Base-by-base conservation (phyloP, 495 filamentous ascomycete genomes). In the Aspergillus leporis region DNA sequence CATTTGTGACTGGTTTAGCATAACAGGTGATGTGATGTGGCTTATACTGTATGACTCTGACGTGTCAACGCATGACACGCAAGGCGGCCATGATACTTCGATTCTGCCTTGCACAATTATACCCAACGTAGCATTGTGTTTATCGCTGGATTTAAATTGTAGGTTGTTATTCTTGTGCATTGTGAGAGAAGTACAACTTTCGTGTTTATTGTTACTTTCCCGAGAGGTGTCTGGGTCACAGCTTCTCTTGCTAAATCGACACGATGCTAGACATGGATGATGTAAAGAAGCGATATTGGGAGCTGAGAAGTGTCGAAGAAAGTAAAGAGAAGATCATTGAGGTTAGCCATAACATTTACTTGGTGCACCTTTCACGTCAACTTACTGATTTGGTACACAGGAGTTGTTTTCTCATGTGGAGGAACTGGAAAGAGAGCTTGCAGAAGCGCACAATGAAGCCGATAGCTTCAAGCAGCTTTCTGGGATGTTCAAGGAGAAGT, bases 281-380 rank as follows among this genome's bases (percentile, higher is more conserved):
- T 31, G 6, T 51, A 13, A 51, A 31, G 12, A n/a, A 28, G 25
- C 23, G 22, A 16, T 51, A 51, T 30, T 18, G 22, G 7, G 25
- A 51, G 21, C 16, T 51, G n/a, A 30, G 25, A 14, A 18, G 25
- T 16, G 25, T 31, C 4, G 48, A 51, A 22, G 30, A 51, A 7
- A 51, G 21, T 51, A 51, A 51, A 31, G 48, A 51, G 41, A 9
- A 45, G n/a, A 45, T 45, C 19, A 45, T 45, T 14, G 41, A 45
- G 41, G 41, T 45, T 21, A 45, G 34, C 10, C 9, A 2, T 2
- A n/a, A 19, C 41, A 7, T 3, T 7, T 45, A 18, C 19, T 14
- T 19, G 6, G 4, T 45, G 16, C 2, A 14, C 16, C 16, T 10
- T 10, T 45, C 14, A 14, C 6, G 18, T 21, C 16, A 3, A 14